Conservation (phyloP, 2,329 filamentous ascomycete species). For the Penicillium italicum region DNA sequence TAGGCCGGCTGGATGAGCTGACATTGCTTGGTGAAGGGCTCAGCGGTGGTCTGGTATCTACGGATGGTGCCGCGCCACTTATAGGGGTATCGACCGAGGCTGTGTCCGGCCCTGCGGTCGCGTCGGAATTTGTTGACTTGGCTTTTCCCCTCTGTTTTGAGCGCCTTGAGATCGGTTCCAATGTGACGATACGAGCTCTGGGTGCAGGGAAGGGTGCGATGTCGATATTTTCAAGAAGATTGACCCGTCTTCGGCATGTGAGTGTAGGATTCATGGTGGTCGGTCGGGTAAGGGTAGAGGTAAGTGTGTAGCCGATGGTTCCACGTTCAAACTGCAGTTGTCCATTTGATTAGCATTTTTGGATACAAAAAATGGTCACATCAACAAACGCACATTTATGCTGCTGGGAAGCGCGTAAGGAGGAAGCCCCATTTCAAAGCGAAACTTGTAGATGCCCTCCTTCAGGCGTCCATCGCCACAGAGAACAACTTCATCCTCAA, state of each 20-base stretch:
- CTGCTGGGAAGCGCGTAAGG: slow-evolving; percentile 68
- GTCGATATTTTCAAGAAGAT: slow-evolving; percentile 77
- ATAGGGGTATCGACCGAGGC: slow-evolving; percentile 46
- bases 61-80: slow-evolving; percentile 28
- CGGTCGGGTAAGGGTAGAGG: slow-evolving; percentile 82
- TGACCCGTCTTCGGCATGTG: slow-evolving; percentile 76
- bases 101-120: slow-evolving; percentile 41
- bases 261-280: slow-evolving; percentile 78
- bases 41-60: slow-evolving; percentile 41
- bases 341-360: slow-evolving; percentile 4
- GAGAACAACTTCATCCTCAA: slow-evolving; percentile 62
- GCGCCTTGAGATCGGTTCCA: slow-evolving; percentile 78
- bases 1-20: slow-evolving; percentile 67
- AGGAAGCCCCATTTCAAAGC: slow-evolving; percentile 61
- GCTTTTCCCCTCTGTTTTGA: slow-evolving; percentile 55
- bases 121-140: slow-evolving; percentile 45
- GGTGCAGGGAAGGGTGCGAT: slow-evolving; percentile 71
- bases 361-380: neutral
- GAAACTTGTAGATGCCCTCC: slow-evolving; percentile 64
- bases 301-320: slow-evolving; percentile 86
- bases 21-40: slow-evolving; percentile 61
- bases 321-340: slow-evolving; percentile 80
- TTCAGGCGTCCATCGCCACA: slow-evolving; percentile 62
- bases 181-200: slow-evolving; percentile 75
- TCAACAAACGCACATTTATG: slow-evolving; percentile 69